Evolutionary conservation across 495 filamentous ascomycete species (phyloP), one percentile per base, ranked within the genome.

Genomic region (Penicillium chermesinum): DNA sequence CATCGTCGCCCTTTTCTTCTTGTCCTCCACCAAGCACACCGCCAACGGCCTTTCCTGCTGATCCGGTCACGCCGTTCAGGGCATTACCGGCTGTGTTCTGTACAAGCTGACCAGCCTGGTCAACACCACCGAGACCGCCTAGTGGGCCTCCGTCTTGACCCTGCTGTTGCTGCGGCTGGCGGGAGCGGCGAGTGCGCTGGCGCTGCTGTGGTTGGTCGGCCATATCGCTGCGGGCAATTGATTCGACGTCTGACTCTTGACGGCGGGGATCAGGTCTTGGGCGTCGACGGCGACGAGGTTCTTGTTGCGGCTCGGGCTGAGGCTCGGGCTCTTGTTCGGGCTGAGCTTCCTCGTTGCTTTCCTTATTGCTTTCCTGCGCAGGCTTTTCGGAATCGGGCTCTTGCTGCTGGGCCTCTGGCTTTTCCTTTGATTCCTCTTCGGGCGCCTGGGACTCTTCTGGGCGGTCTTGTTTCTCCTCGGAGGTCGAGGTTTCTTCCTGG

Each of bases 41-140:
- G 0, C 80, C 80, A 17, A 80, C 72, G 30, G 83, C 72, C 38
- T 82, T 80, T 22, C 83, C 81, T 0, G 82, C 70, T 12, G 73
- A 71, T 25, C 73, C 70, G 6, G 80, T 78, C 19, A 76, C 76
- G 12, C 78, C 73, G 51, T 75, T 75, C 37, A 83, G 70, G 25
- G 77, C 72, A 46, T 79, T 77, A 16, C 80, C 81, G 15, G 81
- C 82, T 13, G 85, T 87, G 62, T 86, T 77, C 41, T 77, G 73
- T 17, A 86, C 81, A 21, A 78, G 74, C 48, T 78, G 75, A 30
- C 70, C 71, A 10, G 70, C 69, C 42, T 81, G 77, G 49, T 78
- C 73, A 20, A 84, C 76, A 19, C 77, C 71, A 2, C 75, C 75
- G 12, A 86, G 76, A 0, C 72, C 68, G 4, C 74, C 77, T 17